Evolutionary conservation across 108 stramenopile species (phyloP).

Genomic region (Skeletonema menzelii): DNA sequence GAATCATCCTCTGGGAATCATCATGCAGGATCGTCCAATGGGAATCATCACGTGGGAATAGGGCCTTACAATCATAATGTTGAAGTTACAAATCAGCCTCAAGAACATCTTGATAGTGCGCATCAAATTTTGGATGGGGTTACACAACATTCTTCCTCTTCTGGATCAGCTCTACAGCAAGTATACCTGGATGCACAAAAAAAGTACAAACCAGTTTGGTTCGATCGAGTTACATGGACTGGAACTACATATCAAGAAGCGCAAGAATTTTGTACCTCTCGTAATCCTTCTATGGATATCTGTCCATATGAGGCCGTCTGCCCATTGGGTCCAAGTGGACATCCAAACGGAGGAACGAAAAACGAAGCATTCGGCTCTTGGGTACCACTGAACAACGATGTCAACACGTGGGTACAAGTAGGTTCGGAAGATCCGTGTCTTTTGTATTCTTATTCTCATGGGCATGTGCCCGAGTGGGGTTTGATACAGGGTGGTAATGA

Average conservation of each 20-base stretch:
- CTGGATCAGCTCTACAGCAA: neutral
- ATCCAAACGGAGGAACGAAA: constrained; percentile 2
- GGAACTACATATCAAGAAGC: constrained; percentile 5
- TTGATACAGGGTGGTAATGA: constrained; percentile 12
- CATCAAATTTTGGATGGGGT: constrained; percentile 1
- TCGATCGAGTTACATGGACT: constrained; percentile 3
- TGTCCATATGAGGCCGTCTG: constrained; percentile 23
- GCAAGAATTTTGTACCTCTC: neutral
- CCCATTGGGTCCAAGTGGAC: neutral
- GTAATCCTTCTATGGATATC: neutral
- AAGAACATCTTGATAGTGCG: neutral
- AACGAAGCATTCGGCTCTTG: constrained; percentile 10
- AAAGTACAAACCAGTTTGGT: neutral
- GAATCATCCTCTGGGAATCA: neutral
- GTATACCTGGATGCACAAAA: neutral
- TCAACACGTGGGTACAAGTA: constrained; percentile 15
- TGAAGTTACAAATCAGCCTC: neutral
- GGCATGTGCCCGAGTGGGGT: constrained; percentile 14
- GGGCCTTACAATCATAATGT: neutral
- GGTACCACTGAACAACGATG: constrained; percentile 6
- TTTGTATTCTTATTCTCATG: neutral
- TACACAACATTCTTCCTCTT: neutral
- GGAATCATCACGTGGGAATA: neutral
- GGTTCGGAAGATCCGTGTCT: constrained; percentile 9
- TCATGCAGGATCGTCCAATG: neutral